Evolutionary conservation across 1,284 basidiomycete genomes (phyloP).

Genomic region (Erythrobasidium hasegawianum): DNA sequence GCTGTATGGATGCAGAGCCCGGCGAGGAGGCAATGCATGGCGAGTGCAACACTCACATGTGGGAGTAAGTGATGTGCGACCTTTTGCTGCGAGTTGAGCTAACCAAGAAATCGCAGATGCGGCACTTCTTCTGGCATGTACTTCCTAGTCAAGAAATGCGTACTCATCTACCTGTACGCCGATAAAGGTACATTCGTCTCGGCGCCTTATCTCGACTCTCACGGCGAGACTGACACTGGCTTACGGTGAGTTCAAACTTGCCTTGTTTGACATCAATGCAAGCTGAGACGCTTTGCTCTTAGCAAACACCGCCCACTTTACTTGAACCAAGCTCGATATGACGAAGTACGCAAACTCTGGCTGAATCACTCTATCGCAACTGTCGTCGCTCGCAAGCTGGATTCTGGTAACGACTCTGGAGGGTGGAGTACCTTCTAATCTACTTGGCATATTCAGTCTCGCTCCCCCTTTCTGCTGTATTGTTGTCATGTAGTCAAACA

Average conservation of each 20-base stretch:
- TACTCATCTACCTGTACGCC: conserved; percentile 85
- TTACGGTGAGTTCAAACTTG: conserved; percentile 65
- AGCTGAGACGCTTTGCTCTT: conserved; percentile 6
- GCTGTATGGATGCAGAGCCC: conserved; percentile 72
- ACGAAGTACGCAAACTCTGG: conserved; percentile 87
- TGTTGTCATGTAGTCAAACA: no score
- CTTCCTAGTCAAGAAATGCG: conserved; percentile 87
- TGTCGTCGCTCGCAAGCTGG: conserved; percentile 80
- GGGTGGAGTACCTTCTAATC: conserved; percentile 81
- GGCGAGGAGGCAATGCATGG: conserved; percentile 57
- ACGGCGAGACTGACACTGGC: conserved; percentile 88
- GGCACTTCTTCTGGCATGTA: conserved; percentile 83
- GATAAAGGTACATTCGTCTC: conserved; percentile 81
- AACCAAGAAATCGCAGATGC: conserved; percentile 58
- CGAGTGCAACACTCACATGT: conserved; percentile 92
- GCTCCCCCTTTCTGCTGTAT: no score
- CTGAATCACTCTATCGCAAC: conserved; percentile 85
- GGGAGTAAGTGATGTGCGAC: conserved; percentile 65
- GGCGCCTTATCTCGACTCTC: conserved; percentile 89
- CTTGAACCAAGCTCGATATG: conserved; percentile 79
- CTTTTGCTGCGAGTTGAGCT: not conserved
- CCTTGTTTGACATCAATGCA: conserved; percentile 6
- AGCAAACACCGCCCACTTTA: conserved; percentile 84
- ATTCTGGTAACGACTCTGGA: conserved; percentile 80
- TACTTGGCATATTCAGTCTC: no score